Evolutionary conservation across 345 rosid species (phyloP), one percentile per base, ranked within the genome.

Genomic region (Salix suchowensis): DNA sequence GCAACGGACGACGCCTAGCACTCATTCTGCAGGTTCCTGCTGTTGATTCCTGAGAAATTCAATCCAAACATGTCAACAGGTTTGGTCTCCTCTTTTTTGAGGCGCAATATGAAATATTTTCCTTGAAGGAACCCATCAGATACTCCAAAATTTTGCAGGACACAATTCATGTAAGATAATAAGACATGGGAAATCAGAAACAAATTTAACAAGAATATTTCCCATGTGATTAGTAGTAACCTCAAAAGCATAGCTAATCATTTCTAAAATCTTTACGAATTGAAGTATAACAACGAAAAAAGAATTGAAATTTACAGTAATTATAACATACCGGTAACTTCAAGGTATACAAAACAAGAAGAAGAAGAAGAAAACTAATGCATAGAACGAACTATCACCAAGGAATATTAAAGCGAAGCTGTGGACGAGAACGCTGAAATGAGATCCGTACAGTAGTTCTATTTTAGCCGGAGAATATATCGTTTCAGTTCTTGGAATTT

Each of bases 1-100:
- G 88, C 83, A 95, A 81, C 23, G 93, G 97, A 23, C 86, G 88
- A 16, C 82, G 85, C 69, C 89, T 71, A 24, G 74, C 61, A 73
- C 69, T 81, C 86, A 77, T 83, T 32, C 67, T 44, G 39, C 46
- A 13, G 39, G 21, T 62, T 48, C 52, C 67, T 18, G 74, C 40
- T 24, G 69, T 36, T 60, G 83, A 67, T 60, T 67, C 80, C 83
- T 80, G 80, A 44, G 18, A 55, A 55, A 55, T 55, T 55, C 62
- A 55, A n/a, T 7, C 62, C 28, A 55, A n/a, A 55, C 26, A 55
- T n/a, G 28, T 55, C 62, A 8, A 16, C 18, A 18, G 60, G 37
- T 24, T 28, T 14, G 21, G 14, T 48, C 1, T 28, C 55, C 16
- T 24, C 23, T 3, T 3, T 12, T 40, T 10, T 40, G 0, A 40